Base-by-base conservation (phyloP, 148 eudicot species). In the Rhododendron vialii region DNA sequence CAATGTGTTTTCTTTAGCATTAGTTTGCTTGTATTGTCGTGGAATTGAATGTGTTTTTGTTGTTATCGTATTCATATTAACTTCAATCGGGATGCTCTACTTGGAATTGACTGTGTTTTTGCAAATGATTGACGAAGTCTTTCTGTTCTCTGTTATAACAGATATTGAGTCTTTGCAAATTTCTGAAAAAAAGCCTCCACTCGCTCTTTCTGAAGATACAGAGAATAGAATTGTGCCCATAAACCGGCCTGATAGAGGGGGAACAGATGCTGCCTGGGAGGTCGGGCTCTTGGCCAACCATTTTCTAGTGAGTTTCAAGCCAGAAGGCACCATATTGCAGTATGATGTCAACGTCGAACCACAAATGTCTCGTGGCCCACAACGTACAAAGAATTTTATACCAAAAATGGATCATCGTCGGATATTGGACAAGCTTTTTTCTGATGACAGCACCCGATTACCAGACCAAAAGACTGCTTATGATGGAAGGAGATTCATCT, bases 251-350 rank as follows among this genome's bases (percentile, higher is more conserved):
- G 94, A 93, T 43, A 86, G 20, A 24, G 92, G 92, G 9, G 92
- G 94, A 75, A 24, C 65, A 65, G 69, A 33, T 36, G 85, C 77
- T 6, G 86, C 76, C 30, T 33, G 81, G 45, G 43, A 82, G 13
- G 86, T 90, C 67, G 83, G 82, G 50, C 88, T 93, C 78, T 91
- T 92, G 15, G 94, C 86, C 26, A 93, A 93, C 71, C 95, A 93
- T 84, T 93, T 93, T 73, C 90, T 87, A 0, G 92, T 92, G 36
- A 73, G 14, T 10, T 92, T 89, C 84, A 81, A 93, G 69, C 87
- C 93, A 0, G 83, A 87, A 7, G 47, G 38, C 81, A 80, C 83
- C 7, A 92, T 94, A 24, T 30, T 84, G 73, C 96, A 90, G 86
- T 94, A 94, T 80, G 90, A 90, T 73, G 90, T 92, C 83, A 87